These are phyloP conservation scores for Kalaharituber pfeilii DNA, from an alignment of 2,329 filamentous ascomycete species.

Conservation along the genomic window DNA sequence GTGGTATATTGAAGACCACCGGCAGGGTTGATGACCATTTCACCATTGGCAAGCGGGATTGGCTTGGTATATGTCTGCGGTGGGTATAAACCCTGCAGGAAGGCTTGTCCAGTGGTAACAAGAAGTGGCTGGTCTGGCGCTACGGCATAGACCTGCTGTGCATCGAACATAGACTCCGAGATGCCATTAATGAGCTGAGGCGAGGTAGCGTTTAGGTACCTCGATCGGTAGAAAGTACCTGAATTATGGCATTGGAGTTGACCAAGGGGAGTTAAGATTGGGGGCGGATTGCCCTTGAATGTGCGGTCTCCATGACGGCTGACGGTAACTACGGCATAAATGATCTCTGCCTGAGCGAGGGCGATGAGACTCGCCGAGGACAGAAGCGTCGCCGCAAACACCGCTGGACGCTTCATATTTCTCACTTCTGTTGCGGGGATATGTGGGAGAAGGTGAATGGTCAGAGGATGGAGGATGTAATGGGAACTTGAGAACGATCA, in stretches of 20 bases:
- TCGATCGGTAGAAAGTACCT: conserved; percentile 56
- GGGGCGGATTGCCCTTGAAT: conserved; percentile 53
- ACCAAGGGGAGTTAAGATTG: conserved; percentile 60
- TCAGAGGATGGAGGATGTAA: background rate
- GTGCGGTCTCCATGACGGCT: conserved; percentile 81
- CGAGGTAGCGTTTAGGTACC: conserved; percentile 47
- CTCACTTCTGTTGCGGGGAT: too few species aligned
- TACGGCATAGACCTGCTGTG: conserved; percentile 53
- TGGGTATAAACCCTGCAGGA: conserved; percentile 75
- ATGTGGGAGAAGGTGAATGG: too few species aligned
- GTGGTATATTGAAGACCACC: conserved; percentile 73
- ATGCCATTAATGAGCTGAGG: conserved; percentile 47
- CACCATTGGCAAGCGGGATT: conserved; percentile 54
- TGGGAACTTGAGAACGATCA: too few species aligned
- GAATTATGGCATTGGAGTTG: conserved; percentile 56
- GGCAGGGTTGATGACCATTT: conserved; percentile 47
- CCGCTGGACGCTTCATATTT: background rate
- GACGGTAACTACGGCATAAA: conserved; percentile 74
- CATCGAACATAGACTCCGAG: conserved; percentile 45
- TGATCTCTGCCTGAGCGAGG: conserved; percentile 40
- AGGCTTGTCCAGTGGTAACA: conserved; percentile 60
- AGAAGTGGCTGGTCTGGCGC: conserved; percentile 61
- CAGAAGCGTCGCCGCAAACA: background rate
- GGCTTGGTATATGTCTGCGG: conserved; percentile 39
- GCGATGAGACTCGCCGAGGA: conserved; percentile 10